A percentile compares a stretch with the other conserved stretches of the same genome.
Conservation (phyloP, 2,329 filamentous ascomycete genomes). For the Chrysosporium keratinophilum region DNA sequence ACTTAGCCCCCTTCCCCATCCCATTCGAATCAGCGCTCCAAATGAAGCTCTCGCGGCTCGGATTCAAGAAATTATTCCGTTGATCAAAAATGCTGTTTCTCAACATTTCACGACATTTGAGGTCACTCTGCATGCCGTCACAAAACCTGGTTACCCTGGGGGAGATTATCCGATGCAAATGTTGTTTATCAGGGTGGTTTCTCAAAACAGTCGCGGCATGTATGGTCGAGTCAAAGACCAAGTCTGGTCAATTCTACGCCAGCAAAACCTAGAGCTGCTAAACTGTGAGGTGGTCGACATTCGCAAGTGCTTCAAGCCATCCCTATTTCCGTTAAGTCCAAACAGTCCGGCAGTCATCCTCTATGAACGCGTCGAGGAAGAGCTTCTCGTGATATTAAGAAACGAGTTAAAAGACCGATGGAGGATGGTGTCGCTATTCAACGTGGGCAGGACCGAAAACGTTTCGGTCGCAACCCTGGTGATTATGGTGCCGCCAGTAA, state of each 20-base stretch:
- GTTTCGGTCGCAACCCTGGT: slow-evolving; percentile 6
- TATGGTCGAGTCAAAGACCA: background rate
- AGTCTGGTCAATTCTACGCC: background rate
- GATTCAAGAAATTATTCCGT: background rate
- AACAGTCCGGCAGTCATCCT: background rate
- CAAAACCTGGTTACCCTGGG: slow-evolving; percentile 10
- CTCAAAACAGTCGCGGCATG: background rate
- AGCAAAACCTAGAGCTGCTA: background rate
- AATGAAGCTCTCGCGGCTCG: background rate
- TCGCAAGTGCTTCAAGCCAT: slow-evolving; percentile 2
- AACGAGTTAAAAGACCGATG: background rate
- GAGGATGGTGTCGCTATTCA: slow-evolving; percentile 8
- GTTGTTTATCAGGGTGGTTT: background rate
- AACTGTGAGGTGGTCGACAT: slow-evolving; percentile 7
- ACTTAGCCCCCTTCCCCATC: slow-evolving; percentile 4
- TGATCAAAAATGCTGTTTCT: background rate
- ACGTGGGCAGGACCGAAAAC: slow-evolving; percentile 1
- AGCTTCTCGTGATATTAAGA: background rate
- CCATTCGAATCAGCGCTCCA: background rate
- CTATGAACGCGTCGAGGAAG: slow-evolving; percentile 1
- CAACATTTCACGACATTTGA: background rate
- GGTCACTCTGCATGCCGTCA: background rate
- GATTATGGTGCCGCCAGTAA: slow-evolving; percentile 8
- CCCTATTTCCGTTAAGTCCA: slow-evolving; percentile 8
- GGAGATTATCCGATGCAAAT: background rate